Conservation (phyloP, 495 filamentous ascomycete species). For the Jackrogersella minutella region DNA sequence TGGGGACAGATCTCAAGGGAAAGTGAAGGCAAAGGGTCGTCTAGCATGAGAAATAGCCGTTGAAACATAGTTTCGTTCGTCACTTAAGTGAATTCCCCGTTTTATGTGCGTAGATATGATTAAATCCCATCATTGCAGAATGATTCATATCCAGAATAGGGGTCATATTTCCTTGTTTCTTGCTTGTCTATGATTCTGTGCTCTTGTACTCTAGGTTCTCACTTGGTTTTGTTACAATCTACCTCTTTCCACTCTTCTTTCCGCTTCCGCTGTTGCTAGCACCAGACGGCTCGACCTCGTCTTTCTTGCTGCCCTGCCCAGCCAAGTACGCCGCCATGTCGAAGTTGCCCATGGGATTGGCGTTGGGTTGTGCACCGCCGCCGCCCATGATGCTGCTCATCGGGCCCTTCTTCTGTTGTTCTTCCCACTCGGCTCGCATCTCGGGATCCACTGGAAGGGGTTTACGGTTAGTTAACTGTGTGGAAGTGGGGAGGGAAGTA, state of each 20-base stretch:
- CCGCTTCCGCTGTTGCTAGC: slow-evolving; percentile 37
- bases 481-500: not conserved
- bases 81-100: not conserved
- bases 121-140: not conserved
- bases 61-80: not conserved
- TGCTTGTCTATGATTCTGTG: not conserved
- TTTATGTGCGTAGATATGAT: not conserved
- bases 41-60: too few species aligned
- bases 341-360: slow-evolving; percentile 72
- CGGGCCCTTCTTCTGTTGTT: slow-evolving; percentile 79
- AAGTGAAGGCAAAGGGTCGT: not conserved
- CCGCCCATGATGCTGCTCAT: slow-evolving; percentile 61
- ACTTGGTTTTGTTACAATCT: slow-evolving; percentile 15
- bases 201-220: not conserved
- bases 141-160: not conserved
- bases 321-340: slow-evolving; percentile 90
- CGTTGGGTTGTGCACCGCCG: slow-evolving; percentile 49
- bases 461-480: not conserved
- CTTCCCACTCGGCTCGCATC: slow-evolving; percentile 88
- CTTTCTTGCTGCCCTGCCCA: slow-evolving; percentile 47
- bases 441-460: slow-evolving; percentile 84
- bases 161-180: not conserved
- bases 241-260: slow-evolving; percentile 47
- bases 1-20: not conserved
- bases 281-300: slow-evolving; percentile 44